phyloP scores from a whole-genome alignment of 345 rosid genomes.

The Anastatica hierochuntica region DNA sequence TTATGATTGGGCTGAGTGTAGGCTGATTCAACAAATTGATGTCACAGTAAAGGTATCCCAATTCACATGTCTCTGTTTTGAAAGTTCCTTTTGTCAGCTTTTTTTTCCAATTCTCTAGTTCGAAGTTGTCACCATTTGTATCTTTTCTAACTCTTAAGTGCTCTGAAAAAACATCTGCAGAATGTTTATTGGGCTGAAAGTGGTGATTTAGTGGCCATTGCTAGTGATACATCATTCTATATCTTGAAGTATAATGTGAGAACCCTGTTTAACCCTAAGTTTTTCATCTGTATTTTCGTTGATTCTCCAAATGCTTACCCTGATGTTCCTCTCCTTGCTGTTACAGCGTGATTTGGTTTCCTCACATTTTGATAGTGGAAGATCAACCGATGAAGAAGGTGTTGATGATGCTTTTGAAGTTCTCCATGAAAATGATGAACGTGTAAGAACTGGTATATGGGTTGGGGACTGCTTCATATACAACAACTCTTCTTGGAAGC shows the following conservation, averaged over 20 bases:
- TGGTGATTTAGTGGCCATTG: constrained; percentile 94
- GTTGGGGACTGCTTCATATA: constrained; percentile 99
- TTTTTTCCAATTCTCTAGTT: not conserved
- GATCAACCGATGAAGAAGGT: constrained; percentile 89
- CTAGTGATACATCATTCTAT: constrained; percentile 95
- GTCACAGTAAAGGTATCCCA: constrained; percentile 82
- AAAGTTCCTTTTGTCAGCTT: no score
- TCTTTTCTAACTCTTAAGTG: constrained; percentile 3
- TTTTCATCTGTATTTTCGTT: not conserved
- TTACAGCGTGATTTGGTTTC: constrained; percentile 84
- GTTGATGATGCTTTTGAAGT: constrained; percentile 99
- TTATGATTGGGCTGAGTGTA: constrained; percentile 98
- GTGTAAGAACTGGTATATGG: constrained; percentile 97
- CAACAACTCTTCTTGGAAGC: constrained; percentile 96
- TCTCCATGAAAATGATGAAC: constrained; percentile 96
- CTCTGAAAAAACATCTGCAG: no score
- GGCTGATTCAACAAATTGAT: constrained; percentile 93
- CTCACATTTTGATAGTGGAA: constrained; percentile 82
- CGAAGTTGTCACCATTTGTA: constrained; percentile 7
- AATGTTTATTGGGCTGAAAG: constrained; percentile 99
- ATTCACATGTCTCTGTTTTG: not conserved
- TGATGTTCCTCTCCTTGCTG: constrained; percentile 12
- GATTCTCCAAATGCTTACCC: constrained; percentile 9
- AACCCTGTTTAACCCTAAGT: not conserved
- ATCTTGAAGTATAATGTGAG: constrained; percentile 89